These are phyloP conservation scores for Orbilia blumenaviensis DNA, from an alignment of 2,329 filamentous ascomycete species.

Conservation along the genomic window DNA sequence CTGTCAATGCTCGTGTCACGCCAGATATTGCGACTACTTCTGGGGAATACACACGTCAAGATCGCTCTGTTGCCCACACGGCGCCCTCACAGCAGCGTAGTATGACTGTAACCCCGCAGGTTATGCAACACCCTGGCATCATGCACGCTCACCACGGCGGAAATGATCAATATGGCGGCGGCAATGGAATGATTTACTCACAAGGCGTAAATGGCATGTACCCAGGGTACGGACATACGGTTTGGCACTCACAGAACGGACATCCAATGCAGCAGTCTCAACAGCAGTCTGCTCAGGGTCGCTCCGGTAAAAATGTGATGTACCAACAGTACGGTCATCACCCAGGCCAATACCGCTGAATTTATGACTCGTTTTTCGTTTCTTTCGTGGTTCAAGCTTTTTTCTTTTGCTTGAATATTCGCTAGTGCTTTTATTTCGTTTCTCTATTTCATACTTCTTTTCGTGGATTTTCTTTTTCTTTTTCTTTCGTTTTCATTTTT, in stretches of 20 bases:
- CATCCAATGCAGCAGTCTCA: slow-evolving; percentile 33
- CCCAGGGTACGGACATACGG: slow-evolving; percentile 19
- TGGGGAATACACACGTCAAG: slow-evolving; percentile 27
- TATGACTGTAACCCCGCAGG: slow-evolving; percentile 38
- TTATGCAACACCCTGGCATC: slow-evolving; percentile 34
- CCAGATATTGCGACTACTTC: slow-evolving; percentile 26
- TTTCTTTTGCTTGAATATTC: background rate
- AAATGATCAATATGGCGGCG: slow-evolving; percentile 11
- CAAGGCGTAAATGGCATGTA: slow-evolving; percentile 5
- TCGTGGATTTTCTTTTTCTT: background rate
- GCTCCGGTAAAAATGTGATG: background rate
- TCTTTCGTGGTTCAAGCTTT: slow-evolving; percentile 1
- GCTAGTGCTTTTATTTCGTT: background rate
- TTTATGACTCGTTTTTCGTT: background rate
- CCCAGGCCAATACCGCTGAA: slow-evolving; percentile 18
- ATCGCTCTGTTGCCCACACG: background rate
- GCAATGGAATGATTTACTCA: slow-evolving; percentile 2
- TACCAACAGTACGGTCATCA: slow-evolving; percentile 27
- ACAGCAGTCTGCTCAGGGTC: slow-evolving; percentile 20
- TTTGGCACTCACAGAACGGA: slow-evolving; percentile 15
- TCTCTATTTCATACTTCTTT: background rate
- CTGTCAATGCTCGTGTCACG: background rate
- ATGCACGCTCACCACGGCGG: slow-evolving; percentile 12
- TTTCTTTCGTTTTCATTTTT: background rate
- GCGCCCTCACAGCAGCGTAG: slow-evolving; percentile 14